Percentiles rank a stretch among this genome's conserved stretches.
phyloP scores from a whole-genome alignment of 2,329 filamentous ascomycete genomes.

The Nothopassalora personata region DNA sequence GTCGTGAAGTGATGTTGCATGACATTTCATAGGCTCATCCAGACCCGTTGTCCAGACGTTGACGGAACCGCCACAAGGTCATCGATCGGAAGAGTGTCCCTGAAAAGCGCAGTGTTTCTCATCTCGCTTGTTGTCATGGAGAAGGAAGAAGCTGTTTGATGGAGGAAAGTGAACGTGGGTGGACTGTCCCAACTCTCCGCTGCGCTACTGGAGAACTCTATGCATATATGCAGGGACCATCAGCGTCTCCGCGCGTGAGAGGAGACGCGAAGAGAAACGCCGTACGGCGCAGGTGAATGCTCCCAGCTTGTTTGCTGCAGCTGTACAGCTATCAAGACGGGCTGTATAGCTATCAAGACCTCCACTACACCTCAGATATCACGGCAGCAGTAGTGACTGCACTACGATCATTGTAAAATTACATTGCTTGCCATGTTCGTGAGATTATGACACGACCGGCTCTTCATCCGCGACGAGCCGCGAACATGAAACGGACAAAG shows the following conservation, averaged over 20 bases:
- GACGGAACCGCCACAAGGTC: not conserved
- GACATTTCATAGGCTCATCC: not conserved
- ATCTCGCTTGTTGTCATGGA: constrained; percentile 16
- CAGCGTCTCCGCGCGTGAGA: too few species aligned
- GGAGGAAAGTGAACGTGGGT: not conserved
- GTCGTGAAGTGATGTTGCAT: not conserved
- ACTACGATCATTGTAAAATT: too few species aligned
- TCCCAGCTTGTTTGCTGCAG: not conserved
- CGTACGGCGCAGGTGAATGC: not conserved
- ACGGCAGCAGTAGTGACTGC: too few species aligned
- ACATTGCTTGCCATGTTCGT: too few species aligned
- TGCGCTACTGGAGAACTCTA: not conserved
- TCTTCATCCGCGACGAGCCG: too few species aligned
- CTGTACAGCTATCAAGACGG: too few species aligned
- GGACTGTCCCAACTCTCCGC: not conserved
- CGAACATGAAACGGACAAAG: not conserved
- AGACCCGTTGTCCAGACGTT: not conserved
- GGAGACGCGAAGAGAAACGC: too few species aligned
- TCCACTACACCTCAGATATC: too few species aligned
- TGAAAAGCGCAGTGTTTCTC: not conserved
- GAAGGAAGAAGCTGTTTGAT: not conserved
- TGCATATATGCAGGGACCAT: not conserved
- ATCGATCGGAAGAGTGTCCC: not conserved
- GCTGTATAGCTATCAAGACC: too few species aligned
- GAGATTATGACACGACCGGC: too few species aligned